Base-by-base conservation (phyloP, 768 basidiomycete species). In the Pholiota microspora region DNA sequence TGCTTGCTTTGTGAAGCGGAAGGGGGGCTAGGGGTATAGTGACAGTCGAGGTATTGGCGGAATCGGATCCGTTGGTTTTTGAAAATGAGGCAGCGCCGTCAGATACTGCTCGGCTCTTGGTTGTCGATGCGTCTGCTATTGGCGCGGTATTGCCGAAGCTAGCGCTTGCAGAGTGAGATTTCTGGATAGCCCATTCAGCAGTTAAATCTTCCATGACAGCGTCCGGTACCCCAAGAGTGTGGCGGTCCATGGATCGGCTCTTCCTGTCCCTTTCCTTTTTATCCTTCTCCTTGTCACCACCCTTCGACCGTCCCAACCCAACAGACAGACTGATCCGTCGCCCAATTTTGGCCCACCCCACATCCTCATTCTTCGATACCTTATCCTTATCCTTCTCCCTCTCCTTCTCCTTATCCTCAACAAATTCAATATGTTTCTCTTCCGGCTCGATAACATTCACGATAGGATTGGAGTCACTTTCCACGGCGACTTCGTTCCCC, bases 281-380 rank as follows among this genome's bases (percentile, higher is more conserved):
- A 38, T 65, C 69, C 67, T 72, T 73, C 27, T 69, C 69, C 47
- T 73, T 76, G 28, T 66, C 68, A 63, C 70, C 71, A 16, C 60
- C 58, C 40, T 53, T 62, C 66, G 57, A 64, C 62, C 64, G 59
- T 47, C 59, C 66, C 68, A 83, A 67, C 24, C 80, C 77, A 51
- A 88, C 79, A 4, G 78, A 76, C 57, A 83, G 69, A 61, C 83
- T 87, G 51, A 89, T 77, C 55, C 87, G 73, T 61, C 84, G 73
- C 10, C 86, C 79, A 35, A 89, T 60, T 64, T 82, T 86, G n/a
- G 78, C 72, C 87, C 87, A 89, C 23, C 59, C 61, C n/a, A 34
- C 44, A 21, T 55, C 54, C 3, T 53, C 51, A n/a, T 34, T 44
- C 38, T 53, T 51, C 4, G 10, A 32, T 15, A 16, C 48, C 55